Evolutionary conservation across 2,329 filamentous ascomycete species (phyloP), one percentile per base, ranked within the genome.

Genomic region (Alternaria atra): DNA sequence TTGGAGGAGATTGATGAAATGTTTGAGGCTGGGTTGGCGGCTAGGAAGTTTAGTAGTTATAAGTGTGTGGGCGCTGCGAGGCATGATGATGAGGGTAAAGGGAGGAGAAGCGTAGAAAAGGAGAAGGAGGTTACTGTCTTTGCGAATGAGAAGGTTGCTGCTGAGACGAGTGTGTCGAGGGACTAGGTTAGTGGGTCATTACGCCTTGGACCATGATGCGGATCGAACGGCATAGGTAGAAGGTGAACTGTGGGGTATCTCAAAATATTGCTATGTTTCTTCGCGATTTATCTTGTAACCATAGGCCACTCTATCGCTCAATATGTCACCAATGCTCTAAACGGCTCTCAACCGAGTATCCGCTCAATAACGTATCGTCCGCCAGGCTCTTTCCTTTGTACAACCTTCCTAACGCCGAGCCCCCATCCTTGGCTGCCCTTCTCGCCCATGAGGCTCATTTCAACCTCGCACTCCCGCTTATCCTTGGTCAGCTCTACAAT

Each of bases 341-440:
- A 1, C 17, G 25, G 0, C 3, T 12, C 10, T 61, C 51, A 78
- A 5, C 64, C 72, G 52, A 82, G 35, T 20, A 86, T 82, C 71
- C 81, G 84, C 72, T 88, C 90, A 62, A 91, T 86, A 66, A 91
- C 85, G 92, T 93, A 97, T 0, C 90, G 62, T 12, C 70, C 88
- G 39, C 87, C 90, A 1, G 84, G 76, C 60, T 92, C 86, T 80
- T 90, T 93, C 79, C 81, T 89, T 81, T 98, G 94, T 70, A 88
- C 84, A 42, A 98, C 90, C 81, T 91, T 96, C 80, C 89, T 89
- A n/a, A 91, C 89, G 4, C 92, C 91, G 76, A 99, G 78, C 12
- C 92, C 91, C 94, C 94, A 97, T 0, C 93, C 92, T 68, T 89
- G 83, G 0, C 87, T 84, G 0, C 84, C 80, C 62, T 85, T 87